Evolutionary conservation across 257 asterid genomes (phyloP).

Genomic region (Asclepias syriaca): DNA sequence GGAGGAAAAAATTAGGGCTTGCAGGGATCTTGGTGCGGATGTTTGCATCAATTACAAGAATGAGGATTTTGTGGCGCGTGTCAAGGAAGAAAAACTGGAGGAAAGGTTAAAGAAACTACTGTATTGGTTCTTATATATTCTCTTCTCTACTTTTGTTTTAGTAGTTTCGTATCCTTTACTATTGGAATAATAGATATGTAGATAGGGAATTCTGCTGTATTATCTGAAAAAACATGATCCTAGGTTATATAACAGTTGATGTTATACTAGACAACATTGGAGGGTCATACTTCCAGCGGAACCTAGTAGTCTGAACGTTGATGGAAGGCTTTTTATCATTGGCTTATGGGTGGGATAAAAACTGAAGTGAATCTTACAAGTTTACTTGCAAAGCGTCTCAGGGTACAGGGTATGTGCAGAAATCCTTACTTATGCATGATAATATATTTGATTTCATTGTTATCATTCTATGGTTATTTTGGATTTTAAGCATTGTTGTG

Average conservation of each 20-base stretch:
- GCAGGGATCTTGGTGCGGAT: conserved; percentile 94
- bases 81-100: conserved; percentile 93
- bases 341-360: conserved; percentile 81
- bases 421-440: not conserved
- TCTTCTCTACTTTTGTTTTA: too few relatives aligned
- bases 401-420: conserved; percentile 62
- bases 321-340: conserved; percentile 90
- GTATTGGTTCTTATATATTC: not conserved
- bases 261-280: conserved; percentile 85
- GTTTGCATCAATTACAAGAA: conserved; percentile 94
- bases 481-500: not conserved
- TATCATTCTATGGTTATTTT: not conserved
- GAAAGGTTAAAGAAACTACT: conserved; percentile 42
- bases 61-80: conserved; percentile 81
- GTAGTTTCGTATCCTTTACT: not conserved
- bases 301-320: conserved; percentile 62
- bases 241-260: conserved; percentile 46
- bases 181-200: not conserved
- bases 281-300: conserved; percentile 63
- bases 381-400: conserved; percentile 67
- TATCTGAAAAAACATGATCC: conserved; percentile 6
- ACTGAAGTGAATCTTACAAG: conserved; percentile 61
- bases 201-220: not conserved
- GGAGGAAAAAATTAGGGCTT: conserved; percentile 84
- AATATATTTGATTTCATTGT: not conserved